Evolutionary conservation across 306 rosid species (phyloP).

Genomic region (Lathyrus tuberosus): DNA sequence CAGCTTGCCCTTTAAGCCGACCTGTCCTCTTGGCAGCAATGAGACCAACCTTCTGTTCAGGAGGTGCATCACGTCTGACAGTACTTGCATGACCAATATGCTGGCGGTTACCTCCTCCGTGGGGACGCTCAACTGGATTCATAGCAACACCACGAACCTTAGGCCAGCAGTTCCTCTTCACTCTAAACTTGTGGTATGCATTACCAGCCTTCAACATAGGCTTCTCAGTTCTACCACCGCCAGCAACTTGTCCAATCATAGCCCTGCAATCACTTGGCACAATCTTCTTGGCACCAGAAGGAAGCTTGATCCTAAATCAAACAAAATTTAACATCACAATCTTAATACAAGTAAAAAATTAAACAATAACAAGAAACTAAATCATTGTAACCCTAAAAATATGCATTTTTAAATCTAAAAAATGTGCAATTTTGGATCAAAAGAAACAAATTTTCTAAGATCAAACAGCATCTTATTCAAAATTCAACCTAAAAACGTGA

Average conservation of each 20-base stretch:
- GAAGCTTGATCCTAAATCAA: conserved; percentile 40
- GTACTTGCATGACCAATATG: conserved; percentile 56
- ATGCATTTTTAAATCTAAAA: no score
- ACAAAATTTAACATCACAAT: neutral
- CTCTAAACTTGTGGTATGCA: conserved; percentile 55
- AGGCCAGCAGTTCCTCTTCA: conserved; percentile 60
- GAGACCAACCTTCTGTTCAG: conserved; percentile 54
- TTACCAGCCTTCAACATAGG: conserved; percentile 54
- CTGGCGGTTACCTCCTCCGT: conserved; percentile 60
- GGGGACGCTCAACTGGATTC: conserved; percentile 62
- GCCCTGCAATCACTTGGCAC: conserved; percentile 53
- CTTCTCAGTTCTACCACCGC: conserved; percentile 57
- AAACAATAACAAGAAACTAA: neutral
- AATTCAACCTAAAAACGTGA: neutral
- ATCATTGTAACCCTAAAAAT: no score
- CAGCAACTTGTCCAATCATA: conserved; percentile 57
- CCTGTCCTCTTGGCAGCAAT: conserved; percentile 57
- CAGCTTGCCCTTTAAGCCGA: conserved; percentile 52
- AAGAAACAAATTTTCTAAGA: no score
- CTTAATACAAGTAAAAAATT: neutral
- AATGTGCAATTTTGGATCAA: no score
- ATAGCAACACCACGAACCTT: conserved; percentile 62
- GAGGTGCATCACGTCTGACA: conserved; percentile 56
- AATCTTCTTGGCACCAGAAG: conserved; percentile 44
- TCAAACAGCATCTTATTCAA: no score